A percentile compares a stretch with the other conserved stretches of the same genome.
phyloP scores from a whole-genome alignment of 1,139 yeast species.

The Debaryomyces fabryi region DNA sequence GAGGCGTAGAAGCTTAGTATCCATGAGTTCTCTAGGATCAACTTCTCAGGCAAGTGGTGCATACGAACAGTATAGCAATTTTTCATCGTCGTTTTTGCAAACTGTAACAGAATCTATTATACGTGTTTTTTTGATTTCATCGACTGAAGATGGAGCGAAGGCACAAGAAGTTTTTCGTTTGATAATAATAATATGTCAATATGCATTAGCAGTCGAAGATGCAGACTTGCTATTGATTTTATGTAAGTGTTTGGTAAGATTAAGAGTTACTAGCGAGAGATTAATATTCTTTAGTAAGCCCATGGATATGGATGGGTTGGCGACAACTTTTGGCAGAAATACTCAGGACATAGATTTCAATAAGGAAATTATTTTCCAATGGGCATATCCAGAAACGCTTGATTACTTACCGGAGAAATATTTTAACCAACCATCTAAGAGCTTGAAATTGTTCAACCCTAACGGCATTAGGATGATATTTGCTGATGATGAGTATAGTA shows the following conservation, averaged over 20 bases:
- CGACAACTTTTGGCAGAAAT: constrained; percentile 60
- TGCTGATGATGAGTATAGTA: constrained; percentile 18
- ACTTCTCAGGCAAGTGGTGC: constrained; percentile 9
- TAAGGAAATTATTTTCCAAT: constrained; percentile 26
- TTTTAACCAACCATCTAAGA: constrained; percentile 35
- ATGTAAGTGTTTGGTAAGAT: constrained; percentile 56
- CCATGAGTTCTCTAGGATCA: constrained; percentile 23
- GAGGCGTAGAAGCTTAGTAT: constrained; percentile 24
- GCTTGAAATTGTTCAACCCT: constrained; percentile 18
- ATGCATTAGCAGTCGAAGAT: constrained; percentile 31
- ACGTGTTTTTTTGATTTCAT: constrained; percentile 32
- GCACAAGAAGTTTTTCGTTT: constrained; percentile 34
- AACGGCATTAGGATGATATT: constrained; percentile 14
- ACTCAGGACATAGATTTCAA: constrained; percentile 26
- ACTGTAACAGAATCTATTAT: constrained; percentile 37
- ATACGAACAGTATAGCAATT: background rate
- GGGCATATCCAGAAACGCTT: constrained; percentile 66
- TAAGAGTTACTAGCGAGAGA: constrained; percentile 54
- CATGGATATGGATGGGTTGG: constrained; percentile 65
- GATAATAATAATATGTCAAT: constrained; percentile 28
- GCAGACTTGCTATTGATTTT: constrained; percentile 47
- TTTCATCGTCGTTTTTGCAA: constrained; percentile 17
- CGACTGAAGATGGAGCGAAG: constrained; percentile 27
- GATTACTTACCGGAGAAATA: constrained; percentile 49
- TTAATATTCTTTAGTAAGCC: constrained; percentile 56